These are phyloP conservation scores for Akanthomyces muscarius DNA, from an alignment of 2,329 filamentous ascomycete genomes.

Conservation along the genomic window DNA sequence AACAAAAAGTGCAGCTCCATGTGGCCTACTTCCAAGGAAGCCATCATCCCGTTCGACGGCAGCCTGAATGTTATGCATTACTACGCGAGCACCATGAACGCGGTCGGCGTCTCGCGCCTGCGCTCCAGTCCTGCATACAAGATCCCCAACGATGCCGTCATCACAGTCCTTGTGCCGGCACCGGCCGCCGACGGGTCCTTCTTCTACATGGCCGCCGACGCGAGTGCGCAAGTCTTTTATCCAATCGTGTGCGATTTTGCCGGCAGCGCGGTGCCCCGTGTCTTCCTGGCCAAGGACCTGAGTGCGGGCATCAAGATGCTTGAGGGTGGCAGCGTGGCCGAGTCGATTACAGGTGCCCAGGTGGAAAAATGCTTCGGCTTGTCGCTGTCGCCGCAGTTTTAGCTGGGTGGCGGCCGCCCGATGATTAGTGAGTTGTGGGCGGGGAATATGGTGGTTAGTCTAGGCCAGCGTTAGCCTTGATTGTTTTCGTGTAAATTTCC, in stretches of 20 bases:
- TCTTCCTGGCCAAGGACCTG: slow-evolving; percentile 28
- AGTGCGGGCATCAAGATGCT: slow-evolving; percentile 24
- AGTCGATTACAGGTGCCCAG: slow-evolving; percentile 27
- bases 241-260: slow-evolving; percentile 29
- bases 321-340: slow-evolving; percentile 22
- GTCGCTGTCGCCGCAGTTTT: slow-evolving; percentile 1
- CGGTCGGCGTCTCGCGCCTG: slow-evolving; percentile 29
- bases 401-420: background rate
- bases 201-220: slow-evolving; percentile 23
- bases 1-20: slow-evolving; percentile 23
- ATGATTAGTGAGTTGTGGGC: background rate
- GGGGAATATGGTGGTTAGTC: background rate
- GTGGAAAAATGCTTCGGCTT: slow-evolving; percentile 20
- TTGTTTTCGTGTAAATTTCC: background rate
- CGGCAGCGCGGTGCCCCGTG: slow-evolving; percentile 21
- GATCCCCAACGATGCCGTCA: slow-evolving; percentile 20
- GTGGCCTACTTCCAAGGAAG: slow-evolving; percentile 23
- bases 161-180: slow-evolving; percentile 22
- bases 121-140: slow-evolving; percentile 22
- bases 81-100: slow-evolving; percentile 31
- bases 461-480: too few species aligned
- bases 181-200: slow-evolving; percentile 16
- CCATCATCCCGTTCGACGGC: slow-evolving; percentile 25
- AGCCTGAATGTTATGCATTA: slow-evolving; percentile 29
- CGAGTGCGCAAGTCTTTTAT: slow-evolving; percentile 25